A percentile compares a stretch with the other conserved stretches of the same genome.
phyloP scores from a whole-genome alignment of 371 early-diverging fungal genomes.

The Entomophthora muscae region DNA sequence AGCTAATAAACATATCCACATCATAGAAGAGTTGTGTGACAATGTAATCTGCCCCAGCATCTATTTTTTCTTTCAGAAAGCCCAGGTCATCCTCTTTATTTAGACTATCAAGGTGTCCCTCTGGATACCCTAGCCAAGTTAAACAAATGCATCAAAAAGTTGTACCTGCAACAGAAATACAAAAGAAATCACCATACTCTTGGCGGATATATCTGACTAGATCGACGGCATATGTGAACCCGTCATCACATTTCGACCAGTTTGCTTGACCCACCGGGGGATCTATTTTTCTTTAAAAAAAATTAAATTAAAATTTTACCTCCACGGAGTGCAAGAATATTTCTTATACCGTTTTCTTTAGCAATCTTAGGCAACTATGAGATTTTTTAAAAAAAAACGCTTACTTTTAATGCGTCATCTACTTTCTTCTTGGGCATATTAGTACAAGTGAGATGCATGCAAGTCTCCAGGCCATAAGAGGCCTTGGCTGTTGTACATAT shows the following conservation, averaged over 20 bases:
- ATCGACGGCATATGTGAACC: slow-evolving; percentile 65
- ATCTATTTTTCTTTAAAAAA: slow-evolving; percentile 19
- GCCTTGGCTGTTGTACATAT: slow-evolving; percentile 66
- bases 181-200: slow-evolving; percentile 76
- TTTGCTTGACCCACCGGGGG: slow-evolving; percentile 57
- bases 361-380: slow-evolving; percentile 32
- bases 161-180: slow-evolving; percentile 68
- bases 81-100: slow-evolving; percentile 43
- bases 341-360: slow-evolving; percentile 70
- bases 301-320: slow-evolving; percentile 6
- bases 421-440: slow-evolving; percentile 74
- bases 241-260: slow-evolving; percentile 51
- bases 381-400: background rate
- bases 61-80: slow-evolving; percentile 60
- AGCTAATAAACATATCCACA: slow-evolving; percentile 47
- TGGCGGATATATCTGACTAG: slow-evolving; percentile 65
- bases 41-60: slow-evolving; percentile 72
- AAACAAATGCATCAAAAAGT: background rate
- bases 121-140: slow-evolving; percentile 32
- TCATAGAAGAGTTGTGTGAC: slow-evolving; percentile 86
- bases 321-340: slow-evolving; percentile 80
- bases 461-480: slow-evolving; percentile 74
- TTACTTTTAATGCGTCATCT: slow-evolving; percentile 42
- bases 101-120: slow-evolving; percentile 49
- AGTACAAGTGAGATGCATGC: slow-evolving; percentile 88